Base-by-base conservation (phyloP, 176 grass and related monocot genomes). In the Neostapfia colusana region DNA sequence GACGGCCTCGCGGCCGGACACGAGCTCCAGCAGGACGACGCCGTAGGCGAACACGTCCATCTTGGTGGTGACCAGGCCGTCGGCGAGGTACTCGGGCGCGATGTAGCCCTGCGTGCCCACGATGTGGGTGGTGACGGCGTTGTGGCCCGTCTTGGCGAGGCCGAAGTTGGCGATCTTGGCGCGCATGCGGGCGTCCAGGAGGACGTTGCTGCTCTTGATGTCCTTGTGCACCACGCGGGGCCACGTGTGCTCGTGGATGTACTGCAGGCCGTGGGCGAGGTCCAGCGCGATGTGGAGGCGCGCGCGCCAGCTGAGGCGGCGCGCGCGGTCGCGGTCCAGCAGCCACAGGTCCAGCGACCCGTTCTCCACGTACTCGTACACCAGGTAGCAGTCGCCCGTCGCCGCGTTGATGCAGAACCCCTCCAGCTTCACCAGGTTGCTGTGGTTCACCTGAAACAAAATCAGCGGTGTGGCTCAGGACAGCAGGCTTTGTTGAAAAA, bases 221-320 rank as follows among this genome's bases (percentile, higher is more conserved):
- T 99, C 95, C 82, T 99, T 99, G 87, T 99, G 95, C 74, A 99
- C 95, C 25, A 99, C 95, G 63, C 95, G 91, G 10, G 95, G 95
- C 95, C 95, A 95, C 43, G 95, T 99, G 89, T 99, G 95, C 89
- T 99, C 91, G 65, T 99, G 95, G 83, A 99, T 99, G 80, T 99
- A 99, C 70, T 99, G 95, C 15, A 99, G 80, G 24, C 95, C 95
- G 61, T 92, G 78, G 67, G 95, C 95, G 38, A 99, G 77, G 89
- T 99, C 95, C 27, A 95, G 85, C 36, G 95, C 95, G 72, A 99
- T 79, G 36, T 90, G 91, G 53, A 99, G 87, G 8, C 95, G 87
- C 53, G 79, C 46, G 64, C 91, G 91, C 91, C 91, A 95, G 69
- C 84, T 58, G 15, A 95, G 91, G 20, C 73, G 45, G 7, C 69